These are phyloP conservation scores for Claviceps arundinis DNA, from an alignment of 2,329 filamentous ascomycete species.

Conservation along the genomic window DNA sequence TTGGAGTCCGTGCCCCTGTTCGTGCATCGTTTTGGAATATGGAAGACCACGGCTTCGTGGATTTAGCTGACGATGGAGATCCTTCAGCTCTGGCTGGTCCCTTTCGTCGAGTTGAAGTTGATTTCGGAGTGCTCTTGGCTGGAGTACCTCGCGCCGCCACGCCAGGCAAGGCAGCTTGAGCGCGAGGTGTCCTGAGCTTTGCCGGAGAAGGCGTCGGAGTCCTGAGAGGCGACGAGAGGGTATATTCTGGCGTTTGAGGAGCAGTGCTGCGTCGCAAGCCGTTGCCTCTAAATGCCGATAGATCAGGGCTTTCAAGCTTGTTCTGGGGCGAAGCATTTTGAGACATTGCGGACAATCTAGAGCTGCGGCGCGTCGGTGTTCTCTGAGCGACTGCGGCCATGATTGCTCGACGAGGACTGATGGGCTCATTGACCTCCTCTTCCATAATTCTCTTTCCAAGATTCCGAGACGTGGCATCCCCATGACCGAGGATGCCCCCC, in stretches of 20 bases:
- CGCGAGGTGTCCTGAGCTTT: constrained; percentile 13
- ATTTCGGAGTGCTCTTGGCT: constrained; percentile 7
- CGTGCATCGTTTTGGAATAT: constrained; percentile 41
- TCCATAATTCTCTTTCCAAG: constrained; percentile 45
- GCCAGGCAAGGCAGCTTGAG: background rate
- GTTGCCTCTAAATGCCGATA: constrained; percentile 39
- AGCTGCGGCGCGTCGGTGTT: constrained; percentile 9
- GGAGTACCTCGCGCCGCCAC: background rate
- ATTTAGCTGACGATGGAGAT: constrained; percentile 8
- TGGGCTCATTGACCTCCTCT: constrained; percentile 38
- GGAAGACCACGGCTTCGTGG: constrained; percentile 16
- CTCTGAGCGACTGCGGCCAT: constrained; percentile 13
- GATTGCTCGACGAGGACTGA: constrained; percentile 27
- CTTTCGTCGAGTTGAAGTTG: constrained; percentile 7
- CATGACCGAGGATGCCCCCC: constrained; percentile 42
- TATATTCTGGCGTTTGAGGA: constrained; percentile 17
- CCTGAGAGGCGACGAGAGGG: constrained; percentile 5
- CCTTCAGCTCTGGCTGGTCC: constrained; percentile 7
- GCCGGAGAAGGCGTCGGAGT: constrained; percentile 13
- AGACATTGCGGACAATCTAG: constrained; percentile 7
- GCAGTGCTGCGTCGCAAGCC: constrained; percentile 34
- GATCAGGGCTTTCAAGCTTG: constrained; percentile 37
- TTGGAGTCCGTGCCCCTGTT: constrained; percentile 47
- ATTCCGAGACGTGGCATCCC: constrained; percentile 18
- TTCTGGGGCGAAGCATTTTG: constrained; percentile 17